Base-by-base conservation (phyloP, 2,329 filamentous ascomycete genomes). In the Arthrinium phaeospermum region DNA sequence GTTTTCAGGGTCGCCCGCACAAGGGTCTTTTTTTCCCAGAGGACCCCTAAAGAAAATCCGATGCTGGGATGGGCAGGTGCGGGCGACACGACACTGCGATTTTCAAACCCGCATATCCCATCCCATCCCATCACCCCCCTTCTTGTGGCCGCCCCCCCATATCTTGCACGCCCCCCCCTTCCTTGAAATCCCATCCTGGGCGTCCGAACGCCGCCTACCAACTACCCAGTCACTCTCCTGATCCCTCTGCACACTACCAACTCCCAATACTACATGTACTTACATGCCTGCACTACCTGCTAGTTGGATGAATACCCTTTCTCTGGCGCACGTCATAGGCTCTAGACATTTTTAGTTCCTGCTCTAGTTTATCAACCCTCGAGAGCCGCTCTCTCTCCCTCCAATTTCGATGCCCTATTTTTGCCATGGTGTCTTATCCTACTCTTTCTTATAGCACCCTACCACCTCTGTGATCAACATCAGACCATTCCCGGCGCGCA, bases 11-110 rank as follows among this genome's bases (percentile, higher is more conserved):
- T 41, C 37, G 67, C 67, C 67, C 67, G 44, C 67, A 68, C 67
- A 68, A 68, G 67, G 67, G 67, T 45, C 57, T 41, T 41, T 64
- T 64, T 47, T 68, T 68, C 44, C 67, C 41, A 27, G 44, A 47
- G 24, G 44, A 49, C 46, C 46, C 46, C 46, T 49, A 49, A 49
- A 49, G 46, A 49, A 49, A 49, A 49, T 49, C 46, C 46, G 46
- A 49, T 49, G 46, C 46, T 49, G 46, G 67, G 67, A 47, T 68
- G 44, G 41, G 44, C 67, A 64, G 57, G 57, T 64, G 30, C 34
- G 49, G 49, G 49, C 49, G 10, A 24, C 12, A 51, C n/a, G n/a
- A 51, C n/a, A 51, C 46, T 49, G 46, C 49, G 49, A 51, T 13
- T 27, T 24, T 51, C 49, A 64, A 64, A 41, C 57, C 57, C 49